These are phyloP conservation scores for Chlamydomonas incerta DNA, from an alignment of 139 green algal genomes.

Conservation along the genomic window DNA sequence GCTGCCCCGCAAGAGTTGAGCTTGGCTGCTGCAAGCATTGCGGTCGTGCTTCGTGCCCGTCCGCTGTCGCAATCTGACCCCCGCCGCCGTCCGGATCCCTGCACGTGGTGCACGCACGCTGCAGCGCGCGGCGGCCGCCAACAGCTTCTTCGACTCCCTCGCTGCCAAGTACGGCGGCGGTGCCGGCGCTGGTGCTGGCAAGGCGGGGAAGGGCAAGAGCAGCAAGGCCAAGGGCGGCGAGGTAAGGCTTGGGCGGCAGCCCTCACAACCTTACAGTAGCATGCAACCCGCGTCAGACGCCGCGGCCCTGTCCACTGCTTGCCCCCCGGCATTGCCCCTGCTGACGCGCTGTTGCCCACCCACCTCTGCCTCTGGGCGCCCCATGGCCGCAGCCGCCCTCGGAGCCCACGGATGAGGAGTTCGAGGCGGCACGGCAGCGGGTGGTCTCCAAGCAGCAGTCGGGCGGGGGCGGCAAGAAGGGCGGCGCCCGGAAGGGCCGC, in stretches of 20 bases:
- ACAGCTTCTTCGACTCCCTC: conserved; percentile 55
- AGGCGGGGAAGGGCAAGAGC: conserved; percentile 22
- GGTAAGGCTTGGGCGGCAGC: too few relatives aligned
- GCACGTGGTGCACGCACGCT: too few relatives aligned
- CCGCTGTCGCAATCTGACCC: too few relatives aligned
- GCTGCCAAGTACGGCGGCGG: conserved; percentile 57
- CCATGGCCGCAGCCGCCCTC: neutral
- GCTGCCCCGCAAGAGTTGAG: neutral
- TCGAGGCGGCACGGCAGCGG: conserved; percentile 48
- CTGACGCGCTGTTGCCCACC: too few relatives aligned
- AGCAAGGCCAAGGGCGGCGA: conserved; percentile 14
- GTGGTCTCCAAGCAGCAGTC: neutral
- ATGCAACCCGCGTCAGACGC: too few relatives aligned
- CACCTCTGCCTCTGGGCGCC: neutral
- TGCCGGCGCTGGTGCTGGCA: neutral
- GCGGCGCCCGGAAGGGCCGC: neutral
- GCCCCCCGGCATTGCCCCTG: too few relatives aligned
- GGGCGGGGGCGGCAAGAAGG: neutral
- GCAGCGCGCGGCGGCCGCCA: conserved; percentile 24
- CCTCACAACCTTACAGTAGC: too few relatives aligned
- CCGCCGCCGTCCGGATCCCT: too few relatives aligned
- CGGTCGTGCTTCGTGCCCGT: too few relatives aligned
- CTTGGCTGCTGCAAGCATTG: neutral
- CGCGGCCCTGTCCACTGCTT: too few relatives aligned
- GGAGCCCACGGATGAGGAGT: conserved; percentile 69